These are phyloP conservation scores for Bothriochloa decipiens DNA, from an alignment of 176 grass and related monocot species.

Conservation along the genomic window DNA sequence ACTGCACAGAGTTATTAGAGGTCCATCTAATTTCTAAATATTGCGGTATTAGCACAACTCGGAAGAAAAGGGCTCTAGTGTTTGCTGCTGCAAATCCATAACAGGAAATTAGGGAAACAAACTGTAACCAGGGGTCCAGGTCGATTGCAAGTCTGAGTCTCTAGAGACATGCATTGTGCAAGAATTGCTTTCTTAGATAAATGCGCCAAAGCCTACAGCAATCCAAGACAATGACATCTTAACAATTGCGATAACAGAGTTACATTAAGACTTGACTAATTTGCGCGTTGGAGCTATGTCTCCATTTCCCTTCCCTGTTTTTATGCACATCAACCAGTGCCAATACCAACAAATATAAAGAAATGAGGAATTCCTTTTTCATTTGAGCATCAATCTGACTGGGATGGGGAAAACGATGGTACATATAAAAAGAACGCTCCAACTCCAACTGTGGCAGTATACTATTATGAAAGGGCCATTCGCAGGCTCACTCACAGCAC, in stretches of 20 bases:
- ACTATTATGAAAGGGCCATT: neutral
- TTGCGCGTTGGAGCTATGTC: neutral
- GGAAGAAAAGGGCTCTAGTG: neutral
- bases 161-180: neutral
- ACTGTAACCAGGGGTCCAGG: neutral
- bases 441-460: neutral
- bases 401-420: neutral
- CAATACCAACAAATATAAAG: neutral
- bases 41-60: neutral
- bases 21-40: neutral
- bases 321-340: neutral
- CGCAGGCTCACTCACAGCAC: neutral
- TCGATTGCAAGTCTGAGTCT: neutral
- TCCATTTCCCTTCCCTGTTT: neutral
- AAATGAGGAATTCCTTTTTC: neutral
- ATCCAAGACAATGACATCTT: neutral
- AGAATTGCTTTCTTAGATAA: neutral
- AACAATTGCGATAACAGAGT: neutral
- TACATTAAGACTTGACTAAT: neutral
- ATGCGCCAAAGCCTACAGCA: neutral
- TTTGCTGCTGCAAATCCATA: neutral
- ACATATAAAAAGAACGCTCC: neutral
- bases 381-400: neutral
- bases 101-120: neutral
- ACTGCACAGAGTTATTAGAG: neutral